Evolutionary conservation across 768 basidiomycete genomes (phyloP), one percentile per base, ranked within the genome.

Genomic region (Auricularia cornea): DNA sequence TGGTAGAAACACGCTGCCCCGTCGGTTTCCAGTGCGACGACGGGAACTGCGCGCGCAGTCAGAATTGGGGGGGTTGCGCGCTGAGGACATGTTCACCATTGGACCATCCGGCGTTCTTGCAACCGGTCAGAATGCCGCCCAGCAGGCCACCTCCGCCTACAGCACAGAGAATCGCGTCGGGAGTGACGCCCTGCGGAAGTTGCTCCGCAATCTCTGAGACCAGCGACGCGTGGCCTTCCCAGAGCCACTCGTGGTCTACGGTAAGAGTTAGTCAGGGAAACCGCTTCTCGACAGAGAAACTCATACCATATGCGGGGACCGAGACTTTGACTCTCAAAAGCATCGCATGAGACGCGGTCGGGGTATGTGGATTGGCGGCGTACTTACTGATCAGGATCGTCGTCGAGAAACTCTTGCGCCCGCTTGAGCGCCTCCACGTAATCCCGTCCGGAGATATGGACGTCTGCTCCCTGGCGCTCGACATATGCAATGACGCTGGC

Each of bases 201-300:
- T 90, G 87, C 11, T 71, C 68, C 20, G 76, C 70, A 51, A 90
- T 83, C 69, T 92, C 90, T 18, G 74, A 68, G 44, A 92, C 76
- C 80, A 92, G 84, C 20, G 88, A 87, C n/a, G 84, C 80, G 68
- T 91, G 88, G 1, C 90, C 90, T 69, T 86, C 80, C 90, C 90
- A 91, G 16, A 92, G 61, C 78, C 52, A 91, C 87, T 67, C 26
- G 31, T 59, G 30, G 41, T 40, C 40, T 29, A 28, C 33, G 16
- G 35, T 38, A 14, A 38, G 35, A 38, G 52, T 29, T 51, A 35
- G 33, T 35, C 26, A 23, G 48, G 20, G 14, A 59, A 41, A 35
- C n/a, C 59, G 52, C 10, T n/a, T 56, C 28, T 59, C 26, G 28
- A 54, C 32, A 16, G 51, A 26, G 23, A 14, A 44, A 51, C 40